A percentile compares a stretch with the other conserved stretches of the same genome.
Evolutionary conservation across 768 basidiomycete genomes (phyloP).

Genomic region (Russula brevipes): DNA sequence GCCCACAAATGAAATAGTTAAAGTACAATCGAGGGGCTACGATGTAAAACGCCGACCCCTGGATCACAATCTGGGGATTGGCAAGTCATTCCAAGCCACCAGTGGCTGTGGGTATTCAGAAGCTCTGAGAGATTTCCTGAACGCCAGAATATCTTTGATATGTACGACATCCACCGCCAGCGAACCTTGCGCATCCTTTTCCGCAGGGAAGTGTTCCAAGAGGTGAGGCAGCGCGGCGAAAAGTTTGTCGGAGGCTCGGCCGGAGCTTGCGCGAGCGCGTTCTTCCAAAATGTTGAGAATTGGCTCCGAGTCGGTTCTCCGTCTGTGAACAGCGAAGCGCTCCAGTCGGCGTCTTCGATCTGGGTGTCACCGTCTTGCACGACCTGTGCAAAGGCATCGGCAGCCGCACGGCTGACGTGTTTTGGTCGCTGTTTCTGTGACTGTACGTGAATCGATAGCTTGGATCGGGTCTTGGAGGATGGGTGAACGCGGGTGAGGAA

Average conservation of each 20-base stretch:
- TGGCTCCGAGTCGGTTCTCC: constrained; percentile 52
- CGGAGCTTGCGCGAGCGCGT: constrained; percentile 33
- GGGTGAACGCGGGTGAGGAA: constrained; percentile 70
- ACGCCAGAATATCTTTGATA: constrained; percentile 59
- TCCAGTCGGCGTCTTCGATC: constrained; percentile 49
- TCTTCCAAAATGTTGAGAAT: constrained; percentile 61
- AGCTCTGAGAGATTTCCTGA: constrained; percentile 54
- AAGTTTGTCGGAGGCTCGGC: constrained; percentile 41
- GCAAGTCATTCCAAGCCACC: constrained; percentile 71
- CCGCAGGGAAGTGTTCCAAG: constrained; percentile 50
- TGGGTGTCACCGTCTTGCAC: constrained; percentile 47
- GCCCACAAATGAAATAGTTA: not conserved
- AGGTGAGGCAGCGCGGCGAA: constrained; percentile 53
- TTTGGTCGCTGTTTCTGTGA: constrained; percentile 60
- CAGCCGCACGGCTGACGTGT: constrained; percentile 60
- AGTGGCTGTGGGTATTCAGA: constrained; percentile 61
- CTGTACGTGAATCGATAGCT: constrained; percentile 77
- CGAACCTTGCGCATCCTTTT: constrained; percentile 46
- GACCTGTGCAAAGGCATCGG: constrained; percentile 53
- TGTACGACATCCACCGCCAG: constrained; percentile 47
- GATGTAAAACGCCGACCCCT: not conserved
- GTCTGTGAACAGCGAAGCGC: constrained; percentile 45
- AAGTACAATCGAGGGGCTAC: not conserved
- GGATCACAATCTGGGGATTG: constrained; percentile 48
- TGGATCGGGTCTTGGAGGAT: constrained; percentile 62